Percentiles rank a stretch among this genome's conserved stretches.
These are phyloP conservation scores for Calvatia gigantea DNA, from an alignment of 768 basidiomycete species.

Conservation along the genomic window DNA sequence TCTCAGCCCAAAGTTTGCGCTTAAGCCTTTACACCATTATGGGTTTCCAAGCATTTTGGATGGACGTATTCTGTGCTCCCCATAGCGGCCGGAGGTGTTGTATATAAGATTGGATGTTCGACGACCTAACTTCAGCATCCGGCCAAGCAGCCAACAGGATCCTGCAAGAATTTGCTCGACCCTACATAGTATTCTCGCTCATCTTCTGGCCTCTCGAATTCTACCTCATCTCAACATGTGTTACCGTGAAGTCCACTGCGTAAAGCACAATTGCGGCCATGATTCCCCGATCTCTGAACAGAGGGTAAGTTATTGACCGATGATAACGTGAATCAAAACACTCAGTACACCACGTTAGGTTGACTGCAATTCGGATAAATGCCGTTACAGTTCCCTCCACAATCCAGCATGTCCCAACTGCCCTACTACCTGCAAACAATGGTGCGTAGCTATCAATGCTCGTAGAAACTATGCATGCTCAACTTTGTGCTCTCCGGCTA, in stretches of 20 bases:
- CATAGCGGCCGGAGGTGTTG: not conserved
- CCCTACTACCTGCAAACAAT: conserved; percentile 34
- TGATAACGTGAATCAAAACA: conserved; percentile 10
- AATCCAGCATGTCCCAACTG: conserved; percentile 31
- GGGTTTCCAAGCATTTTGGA: not conserved
- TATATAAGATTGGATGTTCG: not conserved
- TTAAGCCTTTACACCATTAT: not conserved
- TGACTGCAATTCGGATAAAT: conserved; percentile 36
- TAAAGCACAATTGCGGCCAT: conserved; percentile 36
- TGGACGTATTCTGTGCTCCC: not conserved
- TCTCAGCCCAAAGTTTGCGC: not conserved
- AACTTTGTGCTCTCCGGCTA: conserved; percentile 1
- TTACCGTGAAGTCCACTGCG: conserved; percentile 35
- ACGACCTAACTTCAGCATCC: not conserved
- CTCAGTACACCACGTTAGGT: conserved; percentile 28
- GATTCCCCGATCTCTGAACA: conserved; percentile 22
- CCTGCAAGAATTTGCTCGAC: not conserved
- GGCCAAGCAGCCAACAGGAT: not conserved
- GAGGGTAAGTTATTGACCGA: conserved; percentile 16
- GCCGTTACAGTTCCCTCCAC: conserved; percentile 42
- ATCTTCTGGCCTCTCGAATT: not conserved
- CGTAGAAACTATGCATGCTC: not conserved
- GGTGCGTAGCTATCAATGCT: conserved; percentile 22
- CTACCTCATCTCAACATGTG: conserved; percentile 31
- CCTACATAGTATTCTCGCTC: not conserved